Evolutionary conservation across 805 yeast species (phyloP).

Genomic region (Candida pseudoglaebosa): DNA sequence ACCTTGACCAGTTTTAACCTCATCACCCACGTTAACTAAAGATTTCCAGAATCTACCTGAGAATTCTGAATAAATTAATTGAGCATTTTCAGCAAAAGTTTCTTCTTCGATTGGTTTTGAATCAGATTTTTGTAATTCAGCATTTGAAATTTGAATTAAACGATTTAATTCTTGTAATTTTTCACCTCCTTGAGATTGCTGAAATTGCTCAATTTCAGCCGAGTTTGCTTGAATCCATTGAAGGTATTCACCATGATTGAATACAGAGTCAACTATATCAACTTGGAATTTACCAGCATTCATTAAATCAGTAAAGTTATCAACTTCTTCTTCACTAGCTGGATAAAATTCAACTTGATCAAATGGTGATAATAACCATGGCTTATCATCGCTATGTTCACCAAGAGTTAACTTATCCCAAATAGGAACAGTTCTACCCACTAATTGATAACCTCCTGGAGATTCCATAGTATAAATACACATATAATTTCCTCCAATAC

Average conservation of each 20-base stretch:
- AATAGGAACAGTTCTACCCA: slow-evolving; percentile 94
- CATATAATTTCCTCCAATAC: slow-evolving; percentile 98
- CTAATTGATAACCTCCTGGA: slow-evolving; percentile 97
- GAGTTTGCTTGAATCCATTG: slow-evolving; percentile 73
- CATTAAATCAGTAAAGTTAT: slow-evolving; percentile 63
- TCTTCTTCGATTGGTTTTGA: slow-evolving; percentile 46
- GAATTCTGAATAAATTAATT: slow-evolving; percentile 84
- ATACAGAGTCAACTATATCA: slow-evolving; percentile 70
- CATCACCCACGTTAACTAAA: slow-evolving; percentile 72
- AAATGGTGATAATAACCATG: slow-evolving; percentile 90
- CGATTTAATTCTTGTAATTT: slow-evolving; percentile 82
- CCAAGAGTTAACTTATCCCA: slow-evolving; percentile 93
- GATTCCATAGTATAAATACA: slow-evolving; percentile 97
- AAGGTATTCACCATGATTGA: slow-evolving; percentile 76
- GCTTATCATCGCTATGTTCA: slow-evolving; percentile 51
- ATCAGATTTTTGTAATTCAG: slow-evolving; percentile 59
- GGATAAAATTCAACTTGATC: slow-evolving; percentile 96
- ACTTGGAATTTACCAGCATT: slow-evolving; percentile 77
- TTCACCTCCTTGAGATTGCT: slow-evolving; percentile 68
- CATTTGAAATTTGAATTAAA: slow-evolving; percentile 76
- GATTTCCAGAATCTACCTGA: slow-evolving; percentile 98
- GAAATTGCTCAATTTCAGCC: slow-evolving; percentile 67
- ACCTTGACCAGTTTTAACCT: slow-evolving; percentile 69
- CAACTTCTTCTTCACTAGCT: slow-evolving; percentile 80
- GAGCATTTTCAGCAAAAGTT: slow-evolving; percentile 72